Base-by-base conservation (phyloP, 768 basidiomycete species). In the Pholiota conissans region DNA sequence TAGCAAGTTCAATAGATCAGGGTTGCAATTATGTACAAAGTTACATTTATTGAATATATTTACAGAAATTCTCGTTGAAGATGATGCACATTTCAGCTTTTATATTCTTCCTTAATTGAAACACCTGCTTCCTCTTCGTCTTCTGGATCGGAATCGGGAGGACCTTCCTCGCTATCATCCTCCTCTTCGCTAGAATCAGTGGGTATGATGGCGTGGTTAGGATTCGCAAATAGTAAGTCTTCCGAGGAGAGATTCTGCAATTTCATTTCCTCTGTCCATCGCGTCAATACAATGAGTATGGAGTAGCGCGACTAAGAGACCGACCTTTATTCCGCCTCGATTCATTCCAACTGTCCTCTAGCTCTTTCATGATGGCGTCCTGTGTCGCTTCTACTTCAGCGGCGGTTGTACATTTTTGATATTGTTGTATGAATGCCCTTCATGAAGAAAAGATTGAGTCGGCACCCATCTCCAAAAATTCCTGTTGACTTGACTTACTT, bases 391-490 rank as follows among this genome's bases (percentile, higher is more conserved):
- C 67, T 20, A 94, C 76, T 30, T 89, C 86, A 9, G 75, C 80
- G 0, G 87, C 77, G 0, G 82, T 82, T 2, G 67, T 72, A 66
- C 95, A 98, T 32, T 79, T 86, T 60, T 81, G 79, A 68, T 99
- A 99, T 47, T 79, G 81, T 55, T 90, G 83, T 52, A 99, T 74
- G 58, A 89, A 85, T 2, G 75, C 61, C 42, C 87, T 89, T 56
- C n/a, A 30, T 7, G n/a, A n/a, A n/a, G n/a, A n/a, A n/a, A n/a
- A n/a, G n/a, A n/a, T n/a, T n/a, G n/a, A n/a, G n/a, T n/a, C n/a
- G n/a, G n/a, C n/a, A n/a, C n/a, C n/a, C n/a, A n/a, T n/a, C n/a
- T n/a, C n/a, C n/a, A n/a, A n/a, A n/a, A n/a, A n/a, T n/a, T n/a
- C n/a, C n/a, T n/a, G n/a, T n/a, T n/a, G n/a, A 32, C 30, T 32